Conservation (phyloP, 2,329 filamentous ascomycete species). For the Xylariaceae sp. region DNA sequence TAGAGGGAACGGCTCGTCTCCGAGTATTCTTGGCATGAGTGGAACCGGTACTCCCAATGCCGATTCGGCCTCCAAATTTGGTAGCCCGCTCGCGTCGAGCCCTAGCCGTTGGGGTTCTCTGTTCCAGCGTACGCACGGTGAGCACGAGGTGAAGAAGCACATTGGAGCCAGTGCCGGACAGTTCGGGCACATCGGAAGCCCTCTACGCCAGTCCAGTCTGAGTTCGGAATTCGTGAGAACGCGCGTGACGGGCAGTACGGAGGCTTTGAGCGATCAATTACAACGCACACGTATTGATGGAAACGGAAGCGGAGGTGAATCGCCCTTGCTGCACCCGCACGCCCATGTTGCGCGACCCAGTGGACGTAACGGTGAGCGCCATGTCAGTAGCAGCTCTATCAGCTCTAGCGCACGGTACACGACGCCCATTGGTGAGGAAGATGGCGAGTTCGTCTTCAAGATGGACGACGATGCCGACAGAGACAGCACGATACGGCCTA, state of each 20-base stretch:
- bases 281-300: constrained; percentile 54
- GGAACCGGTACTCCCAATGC: constrained; percentile 38
- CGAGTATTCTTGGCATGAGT: constrained; percentile 35
- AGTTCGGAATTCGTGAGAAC: constrained; percentile 47
- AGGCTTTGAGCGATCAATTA: constrained; percentile 57
- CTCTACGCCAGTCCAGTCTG: constrained; percentile 58
- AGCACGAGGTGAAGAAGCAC: constrained; percentile 47
- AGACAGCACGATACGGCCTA: constrained; percentile 39
- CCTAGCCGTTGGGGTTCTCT: constrained; percentile 57
- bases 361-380: constrained; percentile 47
- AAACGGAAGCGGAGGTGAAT: constrained; percentile 32
- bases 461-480: constrained; percentile 60
- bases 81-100: constrained; percentile 55
- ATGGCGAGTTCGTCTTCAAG: constrained; percentile 58
- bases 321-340: constrained; percentile 48
- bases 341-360: constrained; percentile 39
- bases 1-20: constrained; percentile 33
- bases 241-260: constrained; percentile 39
- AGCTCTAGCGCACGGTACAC: constrained; percentile 56
- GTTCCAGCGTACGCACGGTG: constrained; percentile 56
- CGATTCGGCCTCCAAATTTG: constrained; percentile 50
- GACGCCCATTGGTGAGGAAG: constrained; percentile 61
- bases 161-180: constrained; percentile 42
- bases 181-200: constrained; percentile 62
- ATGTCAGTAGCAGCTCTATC: constrained; percentile 56